A percentile compares a stretch with the other conserved stretches of the same genome.
These are phyloP conservation scores for Metarhizium rileyi DNA, from an alignment of 2,329 filamentous ascomycete species.

Conservation along the genomic window DNA sequence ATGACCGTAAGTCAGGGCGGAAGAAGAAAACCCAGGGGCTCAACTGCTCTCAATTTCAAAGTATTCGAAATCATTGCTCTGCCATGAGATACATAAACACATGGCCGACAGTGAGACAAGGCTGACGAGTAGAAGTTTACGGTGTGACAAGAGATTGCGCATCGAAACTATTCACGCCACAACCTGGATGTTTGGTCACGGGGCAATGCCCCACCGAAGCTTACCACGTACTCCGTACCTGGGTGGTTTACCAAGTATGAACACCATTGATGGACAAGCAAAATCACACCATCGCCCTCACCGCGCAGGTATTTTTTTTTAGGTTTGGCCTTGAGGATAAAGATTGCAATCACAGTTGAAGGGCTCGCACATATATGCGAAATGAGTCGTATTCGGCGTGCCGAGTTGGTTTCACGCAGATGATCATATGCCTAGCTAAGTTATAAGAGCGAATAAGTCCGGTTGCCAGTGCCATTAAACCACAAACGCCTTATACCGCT, in stretches of 20 bases:
- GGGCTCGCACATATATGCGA: not conserved
- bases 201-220: too few relatives aligned
- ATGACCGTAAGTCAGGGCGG: not conserved
- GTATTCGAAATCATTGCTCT: not conserved
- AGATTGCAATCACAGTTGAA: too few relatives aligned
- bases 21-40: not conserved
- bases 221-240: too few relatives aligned
- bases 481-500: conserved; percentile 1
- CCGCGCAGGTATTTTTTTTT: too few relatives aligned
- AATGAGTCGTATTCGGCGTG: not conserved
- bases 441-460: not conserved
- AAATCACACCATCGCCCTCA: too few relatives aligned
- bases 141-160: too few relatives aligned
- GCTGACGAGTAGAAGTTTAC: not conserved
- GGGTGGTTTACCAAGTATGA: too few relatives aligned
- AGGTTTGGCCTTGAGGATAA: too few relatives aligned
- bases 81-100: not conserved
- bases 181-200: too few relatives aligned
- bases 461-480: not conserved
- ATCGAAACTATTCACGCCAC: too few relatives aligned
- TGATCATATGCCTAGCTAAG: not conserved
- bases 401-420: not conserved
- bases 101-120: not conserved
- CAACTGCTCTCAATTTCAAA: not conserved
- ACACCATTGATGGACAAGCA: too few relatives aligned